A percentile compares a stretch with the other conserved stretches of the same genome.
phyloP scores from a whole-genome alignment of 2,329 filamentous ascomycete genomes.

The Emergomyces africanus region DNA sequence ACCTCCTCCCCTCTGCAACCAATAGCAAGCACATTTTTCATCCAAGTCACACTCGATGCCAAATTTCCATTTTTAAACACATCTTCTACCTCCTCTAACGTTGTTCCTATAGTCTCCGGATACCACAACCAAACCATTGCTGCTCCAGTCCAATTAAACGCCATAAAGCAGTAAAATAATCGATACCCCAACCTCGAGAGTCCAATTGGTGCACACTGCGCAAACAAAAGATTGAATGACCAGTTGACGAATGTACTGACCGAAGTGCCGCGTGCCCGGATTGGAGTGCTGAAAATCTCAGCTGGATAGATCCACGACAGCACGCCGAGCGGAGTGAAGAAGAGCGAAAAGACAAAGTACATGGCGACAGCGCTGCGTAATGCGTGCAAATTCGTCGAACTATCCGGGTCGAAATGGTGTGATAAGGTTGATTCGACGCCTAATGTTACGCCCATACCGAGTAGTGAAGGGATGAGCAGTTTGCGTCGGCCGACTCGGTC shows the following conservation, averaged over 20 bases:
- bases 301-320: constrained; percentile 38
- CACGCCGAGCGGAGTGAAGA: constrained; percentile 32
- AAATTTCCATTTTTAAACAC: constrained; percentile 2
- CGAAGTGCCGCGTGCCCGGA: constrained; percentile 31
- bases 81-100: constrained; percentile 28
- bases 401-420: constrained; percentile 22
- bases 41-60: neutral
- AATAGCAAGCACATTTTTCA: neutral
- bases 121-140: constrained; percentile 26
- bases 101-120: constrained; percentile 27
- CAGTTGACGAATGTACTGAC: constrained; percentile 32
- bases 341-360: constrained; percentile 36
- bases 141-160: constrained; percentile 35
- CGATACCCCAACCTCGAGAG: constrained; percentile 32
- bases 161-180: constrained; percentile 40
- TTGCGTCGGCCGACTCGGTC: constrained; percentile 38
- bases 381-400: constrained; percentile 20
- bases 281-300: constrained; percentile 35
- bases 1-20: neutral
- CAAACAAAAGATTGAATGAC: constrained; percentile 36
- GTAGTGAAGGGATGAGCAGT: constrained; percentile 33
- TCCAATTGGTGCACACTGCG: constrained; percentile 37
- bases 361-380: constrained; percentile 35
- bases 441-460: constrained; percentile 31
- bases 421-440: constrained; percentile 31